Evolutionary conservation across 2,329 filamentous ascomycete species (phyloP).

Genomic region (Claviceps sp.): DNA sequence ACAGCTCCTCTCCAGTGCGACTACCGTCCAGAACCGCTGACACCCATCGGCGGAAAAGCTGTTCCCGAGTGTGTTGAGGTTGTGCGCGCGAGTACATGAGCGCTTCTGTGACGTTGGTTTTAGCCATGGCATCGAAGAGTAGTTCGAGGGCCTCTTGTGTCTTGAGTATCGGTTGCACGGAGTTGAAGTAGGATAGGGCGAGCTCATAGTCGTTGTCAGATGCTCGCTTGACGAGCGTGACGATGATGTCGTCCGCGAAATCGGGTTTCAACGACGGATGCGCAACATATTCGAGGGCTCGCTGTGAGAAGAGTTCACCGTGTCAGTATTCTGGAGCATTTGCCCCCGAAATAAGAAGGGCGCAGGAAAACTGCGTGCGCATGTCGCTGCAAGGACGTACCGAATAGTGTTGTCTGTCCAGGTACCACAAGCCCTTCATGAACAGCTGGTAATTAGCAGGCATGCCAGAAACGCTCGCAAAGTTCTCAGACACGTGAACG

Average conservation of each 20-base stretch:
- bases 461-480: constrained; percentile 50
- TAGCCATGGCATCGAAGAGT: constrained; percentile 56
- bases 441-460: constrained; percentile 67
- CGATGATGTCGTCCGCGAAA: constrained; percentile 72
- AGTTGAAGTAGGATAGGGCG: constrained; percentile 66
- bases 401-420: constrained; percentile 59
- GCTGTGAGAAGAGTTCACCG: constrained; percentile 21
- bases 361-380: too few relatives aligned
- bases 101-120: constrained; percentile 55
- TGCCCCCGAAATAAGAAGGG: neutral
- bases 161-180: constrained; percentile 59
- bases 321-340: neutral
- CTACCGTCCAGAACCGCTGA: constrained; percentile 37
- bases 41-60: constrained; percentile 55
- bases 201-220: constrained; percentile 42
- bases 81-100: constrained; percentile 59
- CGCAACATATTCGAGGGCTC: constrained; percentile 61
- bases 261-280: constrained; percentile 69
- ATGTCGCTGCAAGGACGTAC: constrained; percentile 21
- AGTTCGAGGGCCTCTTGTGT: constrained; percentile 46
- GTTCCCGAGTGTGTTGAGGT: constrained; percentile 44
- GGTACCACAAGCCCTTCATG: constrained; percentile 69
- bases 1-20: constrained; percentile 23
- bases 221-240: constrained; percentile 49
- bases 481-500: constrained; percentile 37